phyloP scores from a whole-genome alignment of 306 rosid species.

The Sesbania bispinosa region DNA sequence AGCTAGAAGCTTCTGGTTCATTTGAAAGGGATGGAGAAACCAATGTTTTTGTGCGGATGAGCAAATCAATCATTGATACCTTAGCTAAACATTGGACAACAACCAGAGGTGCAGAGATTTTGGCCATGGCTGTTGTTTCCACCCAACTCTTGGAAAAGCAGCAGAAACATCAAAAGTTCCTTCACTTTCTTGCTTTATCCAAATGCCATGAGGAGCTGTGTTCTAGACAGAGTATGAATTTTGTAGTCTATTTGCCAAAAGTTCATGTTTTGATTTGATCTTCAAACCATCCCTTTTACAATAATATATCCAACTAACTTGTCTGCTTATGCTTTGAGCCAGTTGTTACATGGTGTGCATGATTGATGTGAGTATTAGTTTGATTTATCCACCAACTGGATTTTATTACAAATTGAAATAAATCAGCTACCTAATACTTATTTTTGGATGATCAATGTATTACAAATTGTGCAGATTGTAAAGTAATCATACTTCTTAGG shows the following conservation, averaged over 20 bases:
- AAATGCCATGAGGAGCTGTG: constrained; percentile 98
- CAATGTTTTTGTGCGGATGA: constrained; percentile 78
- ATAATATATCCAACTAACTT: constrained; percentile 3
- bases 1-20: constrained; percentile 73
- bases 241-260: constrained; percentile 6
- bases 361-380: not conserved
- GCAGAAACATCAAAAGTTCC: constrained; percentile 81
- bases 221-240: constrained; percentile 77
- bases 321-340: not conserved
- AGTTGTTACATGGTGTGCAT: constrained; percentile 11
- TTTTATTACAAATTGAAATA: constrained; percentile 3
- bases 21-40: constrained; percentile 93
- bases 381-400: not conserved
- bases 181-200: constrained; percentile 89
- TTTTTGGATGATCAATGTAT: constrained; percentile 10
- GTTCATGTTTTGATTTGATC: constrained; percentile 25
- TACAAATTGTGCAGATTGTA: not conserved
- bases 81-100: constrained; percentile 99
- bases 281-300: constrained; percentile 7
- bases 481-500: not conserved
- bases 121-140: constrained; percentile 88
- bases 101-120: constrained; percentile 95
- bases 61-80: constrained; percentile 91
- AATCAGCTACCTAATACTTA: not conserved
- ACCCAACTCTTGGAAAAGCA: constrained; percentile 87